Evolutionary conservation across 257 asterid species (phyloP).

Genomic region (Nicotiana knightiana): DNA sequence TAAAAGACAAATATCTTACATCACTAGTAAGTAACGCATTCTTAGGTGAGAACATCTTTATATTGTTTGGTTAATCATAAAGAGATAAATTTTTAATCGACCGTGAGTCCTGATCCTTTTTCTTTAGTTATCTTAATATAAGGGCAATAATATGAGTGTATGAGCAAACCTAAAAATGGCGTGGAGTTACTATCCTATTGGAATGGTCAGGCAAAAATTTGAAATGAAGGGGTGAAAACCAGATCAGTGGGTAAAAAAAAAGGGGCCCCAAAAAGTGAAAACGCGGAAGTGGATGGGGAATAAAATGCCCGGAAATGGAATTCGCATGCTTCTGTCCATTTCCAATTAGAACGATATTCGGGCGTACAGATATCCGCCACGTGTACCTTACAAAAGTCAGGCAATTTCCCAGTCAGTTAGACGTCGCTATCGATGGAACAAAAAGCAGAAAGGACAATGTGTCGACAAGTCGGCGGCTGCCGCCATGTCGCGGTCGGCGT

Average conservation of each 20-base stretch:
- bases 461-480: constrained; percentile 64
- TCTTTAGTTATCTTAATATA: too few species aligned
- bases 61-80: too few species aligned
- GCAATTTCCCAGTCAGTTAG: constrained; percentile 23
- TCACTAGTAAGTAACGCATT: too few species aligned
- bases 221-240: background rate
- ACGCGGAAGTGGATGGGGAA: background rate
- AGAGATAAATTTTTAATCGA: too few species aligned
- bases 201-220: background rate
- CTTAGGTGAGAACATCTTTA: too few species aligned
- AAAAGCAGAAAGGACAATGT: background rate
- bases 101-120: too few species aligned
- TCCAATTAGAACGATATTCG: constrained; percentile 18
- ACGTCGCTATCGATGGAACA: constrained; percentile 45
- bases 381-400: constrained; percentile 6
- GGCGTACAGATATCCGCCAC: constrained; percentile 18
- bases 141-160: too few species aligned
- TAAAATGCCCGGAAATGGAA: constrained; percentile 39
- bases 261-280: constrained; percentile 1
- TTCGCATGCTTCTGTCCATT: constrained; percentile 46
- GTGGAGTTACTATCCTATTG: background rate
- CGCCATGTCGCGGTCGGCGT: constrained; percentile 38
- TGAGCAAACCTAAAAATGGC: too few species aligned
- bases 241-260: background rate
- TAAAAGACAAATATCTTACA: too few species aligned